Conservation (phyloP, 164 flowering plant species). For the Buxus sempervirens region DNA sequence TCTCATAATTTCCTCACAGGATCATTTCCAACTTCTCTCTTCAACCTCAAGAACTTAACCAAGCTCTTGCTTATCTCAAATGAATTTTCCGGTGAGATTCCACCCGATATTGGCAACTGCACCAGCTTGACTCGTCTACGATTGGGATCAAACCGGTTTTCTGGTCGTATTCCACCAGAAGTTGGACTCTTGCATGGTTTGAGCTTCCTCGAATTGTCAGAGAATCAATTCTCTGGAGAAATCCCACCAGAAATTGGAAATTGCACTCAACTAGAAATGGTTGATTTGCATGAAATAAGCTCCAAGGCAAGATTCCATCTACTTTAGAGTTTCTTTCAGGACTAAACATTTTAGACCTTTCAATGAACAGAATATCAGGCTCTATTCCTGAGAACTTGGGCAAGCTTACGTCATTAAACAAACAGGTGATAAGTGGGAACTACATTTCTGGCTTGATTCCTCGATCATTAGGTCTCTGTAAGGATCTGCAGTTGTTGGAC, state of each 20-base stretch:
- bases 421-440: conserved; percentile 44
- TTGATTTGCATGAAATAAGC: conserved; percentile 48
- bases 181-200: conserved; percentile 36
- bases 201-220: conserved; percentile 57
- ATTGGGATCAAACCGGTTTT: conserved; percentile 43
- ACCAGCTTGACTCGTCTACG: conserved; percentile 43
- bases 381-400: conserved; percentile 45
- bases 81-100: conserved; percentile 44
- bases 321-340: conserved; percentile 32
- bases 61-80: conserved; percentile 52
- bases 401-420: conserved; percentile 42
- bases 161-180: conserved; percentile 48
- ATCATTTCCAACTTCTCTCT: conserved; percentile 38
- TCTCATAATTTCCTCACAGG: conserved; percentile 58
- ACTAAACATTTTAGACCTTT: conserved; percentile 54
- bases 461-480: conserved; percentile 42
- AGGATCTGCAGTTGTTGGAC: conserved; percentile 52
- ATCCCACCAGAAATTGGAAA: conserved; percentile 50
- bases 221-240: conserved; percentile 39
- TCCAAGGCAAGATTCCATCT: conserved; percentile 45
- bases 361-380: conserved; percentile 44
- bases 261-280: conserved; percentile 50
- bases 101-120: conserved; percentile 50
- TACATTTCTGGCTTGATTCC: conserved; percentile 46
- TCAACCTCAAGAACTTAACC: conserved; percentile 44